These are phyloP conservation scores for Leccinum rimulosum DNA, from an alignment of 768 basidiomycete species.

Conservation along the genomic window DNA sequence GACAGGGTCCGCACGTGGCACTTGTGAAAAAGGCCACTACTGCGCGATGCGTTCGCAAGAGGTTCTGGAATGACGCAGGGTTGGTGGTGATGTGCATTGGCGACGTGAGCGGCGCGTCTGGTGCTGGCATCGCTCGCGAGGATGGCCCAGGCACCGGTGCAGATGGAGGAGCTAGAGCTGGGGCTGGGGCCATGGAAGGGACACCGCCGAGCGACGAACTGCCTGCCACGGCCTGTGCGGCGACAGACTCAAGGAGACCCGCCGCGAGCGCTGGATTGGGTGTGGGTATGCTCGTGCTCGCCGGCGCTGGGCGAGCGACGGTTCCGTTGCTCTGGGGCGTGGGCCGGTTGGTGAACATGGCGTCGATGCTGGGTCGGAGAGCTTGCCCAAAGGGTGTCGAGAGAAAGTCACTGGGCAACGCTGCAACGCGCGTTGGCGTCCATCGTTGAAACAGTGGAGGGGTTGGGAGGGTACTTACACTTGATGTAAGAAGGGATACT, in stretches of 20 bases:
- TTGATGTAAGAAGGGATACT: slow-evolving; percentile 81
- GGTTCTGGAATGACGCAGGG: slow-evolving; percentile 62
- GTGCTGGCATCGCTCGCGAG: slow-evolving; percentile 25
- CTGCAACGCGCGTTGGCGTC: slow-evolving; percentile 35
- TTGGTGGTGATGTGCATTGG: slow-evolving; percentile 76
- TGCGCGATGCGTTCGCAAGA: slow-evolving; percentile 64
- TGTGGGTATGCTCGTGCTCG: slow-evolving; percentile 16
- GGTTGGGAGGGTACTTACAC: slow-evolving; percentile 39
- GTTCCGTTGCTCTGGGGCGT: slow-evolving; percentile 28
- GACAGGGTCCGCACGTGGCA: slow-evolving; percentile 73
- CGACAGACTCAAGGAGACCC: slow-evolving; percentile 56
- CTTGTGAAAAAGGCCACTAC: slow-evolving; percentile 83
- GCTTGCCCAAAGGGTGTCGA: slow-evolving; percentile 86
- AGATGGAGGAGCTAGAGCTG: slow-evolving; percentile 7
- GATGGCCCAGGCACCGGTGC: slow-evolving; percentile 19
- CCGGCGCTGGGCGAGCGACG: slow-evolving; percentile 29
- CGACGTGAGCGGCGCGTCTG: slow-evolving; percentile 49
- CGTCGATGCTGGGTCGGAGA: slow-evolving; percentile 86
- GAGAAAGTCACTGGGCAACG: slow-evolving; percentile 79
- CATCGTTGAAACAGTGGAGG: background rate
- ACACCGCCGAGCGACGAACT: slow-evolving; percentile 1
- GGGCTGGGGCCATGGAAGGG: background rate
- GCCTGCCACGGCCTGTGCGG: slow-evolving; percentile 44
- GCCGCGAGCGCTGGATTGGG: slow-evolving; percentile 51
- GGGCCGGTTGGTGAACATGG: slow-evolving; percentile 65